Evolutionary conservation across 2,329 filamentous ascomycete genomes (phyloP).

Genomic region (Penicillium sp.): DNA sequence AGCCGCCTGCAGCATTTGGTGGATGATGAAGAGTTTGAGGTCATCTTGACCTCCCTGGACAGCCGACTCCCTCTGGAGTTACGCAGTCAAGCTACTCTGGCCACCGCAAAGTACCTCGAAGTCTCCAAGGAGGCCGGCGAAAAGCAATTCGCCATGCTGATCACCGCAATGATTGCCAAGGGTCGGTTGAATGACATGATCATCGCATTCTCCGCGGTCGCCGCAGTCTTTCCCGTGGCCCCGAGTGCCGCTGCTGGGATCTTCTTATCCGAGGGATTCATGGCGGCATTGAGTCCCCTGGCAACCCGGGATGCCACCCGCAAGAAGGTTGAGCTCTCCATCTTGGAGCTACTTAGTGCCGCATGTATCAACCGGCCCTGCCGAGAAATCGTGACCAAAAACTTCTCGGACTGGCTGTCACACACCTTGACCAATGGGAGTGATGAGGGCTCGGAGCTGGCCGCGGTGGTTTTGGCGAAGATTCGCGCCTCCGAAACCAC

Average conservation of each 20-base stretch:
- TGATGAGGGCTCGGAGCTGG: slow-evolving; percentile 47
- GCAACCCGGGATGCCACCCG: slow-evolving; percentile 79
- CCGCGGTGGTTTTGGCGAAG: slow-evolving; percentile 72
- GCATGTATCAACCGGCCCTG: slow-evolving; percentile 81
- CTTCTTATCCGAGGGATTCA: slow-evolving; percentile 84
- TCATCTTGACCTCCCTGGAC: slow-evolving; percentile 79
- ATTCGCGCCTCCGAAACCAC: slow-evolving; percentile 34
- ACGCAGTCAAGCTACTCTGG: slow-evolving; percentile 73
- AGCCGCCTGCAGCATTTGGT: slow-evolving; percentile 42
- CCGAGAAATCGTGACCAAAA: slow-evolving; percentile 74
- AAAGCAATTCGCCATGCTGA: slow-evolving; percentile 65
- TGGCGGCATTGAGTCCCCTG: slow-evolving; percentile 67
- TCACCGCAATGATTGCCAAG: slow-evolving; percentile 63
- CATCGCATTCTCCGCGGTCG: slow-evolving; percentile 86
- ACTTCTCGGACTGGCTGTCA: slow-evolving; percentile 82
- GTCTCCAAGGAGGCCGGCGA: slow-evolving; percentile 65
- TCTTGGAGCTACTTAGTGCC: slow-evolving; percentile 82
- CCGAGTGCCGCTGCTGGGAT: slow-evolving; percentile 68
- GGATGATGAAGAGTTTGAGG: slow-evolving; percentile 72
- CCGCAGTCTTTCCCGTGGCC: slow-evolving; percentile 78
- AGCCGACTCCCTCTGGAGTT: slow-evolving; percentile 69
- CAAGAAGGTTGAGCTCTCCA: slow-evolving; percentile 75
- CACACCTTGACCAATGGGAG: slow-evolving; percentile 71
- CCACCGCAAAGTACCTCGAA: slow-evolving; percentile 77
- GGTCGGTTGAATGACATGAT: slow-evolving; percentile 84